Conservation (phyloP, 495 filamentous ascomycete species). For the Talaromyces ruber region DNA sequence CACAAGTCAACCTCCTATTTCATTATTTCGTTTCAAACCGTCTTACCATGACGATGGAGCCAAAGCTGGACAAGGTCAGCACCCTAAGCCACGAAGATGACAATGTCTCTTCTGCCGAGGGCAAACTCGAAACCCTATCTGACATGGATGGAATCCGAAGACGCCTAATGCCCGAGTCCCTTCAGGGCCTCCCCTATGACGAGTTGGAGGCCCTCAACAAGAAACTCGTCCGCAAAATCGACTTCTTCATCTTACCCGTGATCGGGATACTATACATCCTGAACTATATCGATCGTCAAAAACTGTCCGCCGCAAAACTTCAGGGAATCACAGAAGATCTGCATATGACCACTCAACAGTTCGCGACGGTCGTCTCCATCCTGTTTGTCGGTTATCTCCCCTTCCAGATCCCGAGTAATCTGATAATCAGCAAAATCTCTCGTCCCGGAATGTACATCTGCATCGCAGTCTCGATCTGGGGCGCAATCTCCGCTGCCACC, state of each 20-base stretch:
- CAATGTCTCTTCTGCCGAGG: constrained; percentile 23
- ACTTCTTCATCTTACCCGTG: constrained; percentile 25
- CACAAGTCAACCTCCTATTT: background rate
- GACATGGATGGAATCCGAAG: constrained; percentile 7
- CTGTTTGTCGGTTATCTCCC: constrained; percentile 59
- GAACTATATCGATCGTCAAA: constrained; percentile 31
- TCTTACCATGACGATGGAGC: background rate
- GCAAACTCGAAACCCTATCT: constrained; percentile 19
- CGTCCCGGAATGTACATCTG: constrained; percentile 59
- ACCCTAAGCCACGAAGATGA: constrained; percentile 10
- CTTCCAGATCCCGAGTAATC: constrained; percentile 38
- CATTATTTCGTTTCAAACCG: background rate
- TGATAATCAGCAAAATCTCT: constrained; percentile 37
- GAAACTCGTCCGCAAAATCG: constrained; percentile 34
- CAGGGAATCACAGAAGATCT: constrained; percentile 3
- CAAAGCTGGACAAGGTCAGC: background rate
- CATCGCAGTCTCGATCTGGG: constrained; percentile 59
- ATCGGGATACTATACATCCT: constrained; percentile 31
- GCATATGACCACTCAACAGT: constrained; percentile 19
- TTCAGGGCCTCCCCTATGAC: constrained; percentile 17
- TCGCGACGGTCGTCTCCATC: constrained; percentile 21
- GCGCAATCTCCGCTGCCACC: constrained; percentile 58
- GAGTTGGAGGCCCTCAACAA: constrained; percentile 20
- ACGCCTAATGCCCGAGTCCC: constrained; percentile 20
- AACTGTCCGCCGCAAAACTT: constrained; percentile 9